Evolutionary conservation across 306 rosid species (phyloP), one percentile per base, ranked within the genome.

Genomic region (Abrus pulchellus): DNA sequence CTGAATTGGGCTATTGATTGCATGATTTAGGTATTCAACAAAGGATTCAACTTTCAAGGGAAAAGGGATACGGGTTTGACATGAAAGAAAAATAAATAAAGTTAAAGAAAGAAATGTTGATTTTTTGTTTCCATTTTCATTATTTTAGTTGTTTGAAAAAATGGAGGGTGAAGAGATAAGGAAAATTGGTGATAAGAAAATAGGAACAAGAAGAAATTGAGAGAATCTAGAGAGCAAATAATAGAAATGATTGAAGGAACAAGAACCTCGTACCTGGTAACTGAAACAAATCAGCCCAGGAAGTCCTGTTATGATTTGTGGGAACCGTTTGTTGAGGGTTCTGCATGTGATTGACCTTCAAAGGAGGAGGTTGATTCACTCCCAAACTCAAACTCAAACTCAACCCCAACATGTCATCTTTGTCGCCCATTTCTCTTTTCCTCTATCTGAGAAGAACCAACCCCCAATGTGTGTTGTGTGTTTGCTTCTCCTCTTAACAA

Each of bases 321-420:
- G 78, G 84, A 81, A 80, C 38, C 32, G 54, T 28, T 20, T 48
- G 61, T 1, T 82, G 59, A 62, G 88, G 79, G 14, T 66, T 86
- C 67, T 84, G 86, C 76, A 83, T 78, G 86, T 65, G 86, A 83
- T 68, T 81, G 1, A n/a, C 11, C 68, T 66, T 43, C 2, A 27
- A 43, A 67, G 72, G 38, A 62, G 29, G 68, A 36, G 47, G 9
- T 9, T 67, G 78, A 43, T 60, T 67, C 49, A 87, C 7, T 5
- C 91, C 86, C 73, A 89, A 30, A 30, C 75, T 41, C 57, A 78
- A 81, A 65, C 94, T 76, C 87, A 88, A 79, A 48, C 85, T 68
- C 79, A 91, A 84, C 2, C 87, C 72, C 76, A 83, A 73, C 0
- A 81, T 84, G 48, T 88, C 93, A 34, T 83, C 84, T 38, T 85